These are phyloP conservation scores for Myriosclerotinia scirpicola DNA, from an alignment of 2,329 filamentous ascomycete genomes.

Conservation along the genomic window DNA sequence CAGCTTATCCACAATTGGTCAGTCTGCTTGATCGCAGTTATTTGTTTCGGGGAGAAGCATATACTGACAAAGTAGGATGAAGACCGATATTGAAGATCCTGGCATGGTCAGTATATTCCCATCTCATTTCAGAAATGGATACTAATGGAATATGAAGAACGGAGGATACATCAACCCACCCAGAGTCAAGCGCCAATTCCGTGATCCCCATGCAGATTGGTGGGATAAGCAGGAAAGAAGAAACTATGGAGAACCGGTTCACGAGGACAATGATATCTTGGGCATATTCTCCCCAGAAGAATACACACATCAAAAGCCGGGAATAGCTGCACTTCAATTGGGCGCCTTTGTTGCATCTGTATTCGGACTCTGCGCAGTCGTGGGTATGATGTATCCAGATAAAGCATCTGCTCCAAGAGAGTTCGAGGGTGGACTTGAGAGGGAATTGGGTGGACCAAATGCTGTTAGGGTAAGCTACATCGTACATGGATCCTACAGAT, in stretches of 20 bases:
- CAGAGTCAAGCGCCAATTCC: slow-evolving; percentile 80
- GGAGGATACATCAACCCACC: slow-evolving; percentile 81
- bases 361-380: slow-evolving; percentile 63
- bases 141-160: slow-evolving; percentile 55
- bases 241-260: slow-evolving; percentile 94
- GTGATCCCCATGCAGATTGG: slow-evolving; percentile 91
- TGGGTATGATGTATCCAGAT: slow-evolving; percentile 72
- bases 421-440: slow-evolving; percentile 70
- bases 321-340: slow-evolving; percentile 68
- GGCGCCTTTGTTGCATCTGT: slow-evolving; percentile 65
- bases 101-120: slow-evolving; percentile 55
- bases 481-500: neutral
- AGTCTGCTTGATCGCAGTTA: slow-evolving; percentile 25
- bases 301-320: slow-evolving; percentile 78
- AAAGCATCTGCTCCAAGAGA: slow-evolving; percentile 66
- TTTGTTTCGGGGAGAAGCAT: slow-evolving; percentile 2
- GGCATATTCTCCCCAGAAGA: slow-evolving; percentile 87
- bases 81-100: slow-evolving; percentile 62
- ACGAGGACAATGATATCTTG: slow-evolving; percentile 93
- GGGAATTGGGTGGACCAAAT: slow-evolving; percentile 70
- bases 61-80: slow-evolving; percentile 29
- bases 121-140: slow-evolving; percentile 6
- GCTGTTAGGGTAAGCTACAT: slow-evolving; percentile 60
- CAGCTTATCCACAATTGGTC: slow-evolving; percentile 39
- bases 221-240: slow-evolving; percentile 97